Conservation (phyloP, 148 eudicot genomes). For the Diospyros lotus region DNA sequence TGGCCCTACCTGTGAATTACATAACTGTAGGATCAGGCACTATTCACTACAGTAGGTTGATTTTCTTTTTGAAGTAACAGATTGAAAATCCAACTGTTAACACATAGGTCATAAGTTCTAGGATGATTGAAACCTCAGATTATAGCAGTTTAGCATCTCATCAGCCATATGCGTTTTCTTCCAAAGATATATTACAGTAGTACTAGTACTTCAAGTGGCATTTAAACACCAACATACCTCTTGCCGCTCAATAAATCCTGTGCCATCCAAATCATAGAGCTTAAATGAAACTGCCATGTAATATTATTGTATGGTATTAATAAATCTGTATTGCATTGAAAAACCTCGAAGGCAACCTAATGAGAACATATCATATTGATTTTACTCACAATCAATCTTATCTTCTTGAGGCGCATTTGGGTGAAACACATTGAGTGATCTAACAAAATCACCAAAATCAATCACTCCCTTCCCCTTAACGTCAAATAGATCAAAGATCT, state of each 20-base stretch:
- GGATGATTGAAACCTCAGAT: neutral
- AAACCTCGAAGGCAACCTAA: neutral
- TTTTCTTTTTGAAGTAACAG: neutral
- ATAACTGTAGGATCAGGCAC: neutral
- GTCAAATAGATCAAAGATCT: conserved; percentile 92
- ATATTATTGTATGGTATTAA: neutral
- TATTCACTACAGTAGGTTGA: neutral
- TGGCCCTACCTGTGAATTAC: neutral
- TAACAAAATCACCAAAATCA: conserved; percentile 91
- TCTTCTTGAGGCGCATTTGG: conserved; percentile 86
- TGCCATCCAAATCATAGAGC: conserved; percentile 86
- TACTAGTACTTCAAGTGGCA: neutral
- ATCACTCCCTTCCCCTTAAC: conserved; percentile 75
- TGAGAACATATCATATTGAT: neutral
- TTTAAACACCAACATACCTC: conserved; percentile 48
- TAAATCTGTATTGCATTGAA: neutral
- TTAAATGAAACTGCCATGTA: conserved; percentile 67
- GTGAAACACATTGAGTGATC: conserved; percentile 80
- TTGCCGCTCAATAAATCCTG: conserved; percentile 85
- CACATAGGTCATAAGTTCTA: neutral
- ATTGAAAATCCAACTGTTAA: neutral
- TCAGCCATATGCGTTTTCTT: neutral
- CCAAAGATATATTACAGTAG: neutral
- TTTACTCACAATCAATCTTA: conserved; percentile 73
- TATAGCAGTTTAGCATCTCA: neutral